Conservation (phyloP, 176 grass and related monocot species). For the Oryza rufipogon region DNA sequence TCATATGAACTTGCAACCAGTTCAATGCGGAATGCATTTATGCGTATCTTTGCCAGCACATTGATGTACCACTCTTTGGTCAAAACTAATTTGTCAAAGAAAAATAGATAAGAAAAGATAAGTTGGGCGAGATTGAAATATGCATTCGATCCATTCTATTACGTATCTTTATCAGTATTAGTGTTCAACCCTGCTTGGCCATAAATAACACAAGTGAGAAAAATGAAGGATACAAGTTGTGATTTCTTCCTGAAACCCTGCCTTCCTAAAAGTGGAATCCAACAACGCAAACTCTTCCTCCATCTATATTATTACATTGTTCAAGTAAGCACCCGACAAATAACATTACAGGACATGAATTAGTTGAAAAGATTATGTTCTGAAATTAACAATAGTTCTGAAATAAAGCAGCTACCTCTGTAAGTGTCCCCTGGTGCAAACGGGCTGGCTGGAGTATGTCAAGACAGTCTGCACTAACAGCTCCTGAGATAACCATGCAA, state of each 20-base stretch:
- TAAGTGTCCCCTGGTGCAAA: constrained; percentile 53
- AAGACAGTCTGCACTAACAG: constrained; percentile 61
- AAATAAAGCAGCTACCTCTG: constrained; percentile 50
- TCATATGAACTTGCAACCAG: constrained; percentile 77
- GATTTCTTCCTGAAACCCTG: constrained; percentile 56
- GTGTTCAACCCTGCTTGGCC: constrained; percentile 32
- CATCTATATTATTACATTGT: constrained; percentile 60
- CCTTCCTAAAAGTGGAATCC: constrained; percentile 59
- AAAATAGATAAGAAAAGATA: neutral
- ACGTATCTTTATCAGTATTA: constrained; percentile 50
- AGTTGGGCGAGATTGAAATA: constrained; percentile 32
- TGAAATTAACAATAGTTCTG: neutral
- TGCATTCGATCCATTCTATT: constrained; percentile 51
- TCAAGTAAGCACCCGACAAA: constrained; percentile 19
- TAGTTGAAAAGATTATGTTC: neutral
- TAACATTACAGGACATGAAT: constrained; percentile 15
- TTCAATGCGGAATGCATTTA: constrained; percentile 95
- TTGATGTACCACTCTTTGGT: constrained; percentile 94
- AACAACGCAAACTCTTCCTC: constrained; percentile 63
- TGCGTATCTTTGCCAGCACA: constrained; percentile 82
- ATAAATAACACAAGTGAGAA: constrained; percentile 37
- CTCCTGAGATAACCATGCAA: constrained; percentile 82
- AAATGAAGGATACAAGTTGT: constrained; percentile 75
- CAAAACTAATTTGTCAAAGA: constrained; percentile 80
- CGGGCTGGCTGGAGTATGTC: constrained; percentile 77